Conservation (phyloP, 2,329 filamentous ascomycete species). For the Fusarium devonianum region DNA sequence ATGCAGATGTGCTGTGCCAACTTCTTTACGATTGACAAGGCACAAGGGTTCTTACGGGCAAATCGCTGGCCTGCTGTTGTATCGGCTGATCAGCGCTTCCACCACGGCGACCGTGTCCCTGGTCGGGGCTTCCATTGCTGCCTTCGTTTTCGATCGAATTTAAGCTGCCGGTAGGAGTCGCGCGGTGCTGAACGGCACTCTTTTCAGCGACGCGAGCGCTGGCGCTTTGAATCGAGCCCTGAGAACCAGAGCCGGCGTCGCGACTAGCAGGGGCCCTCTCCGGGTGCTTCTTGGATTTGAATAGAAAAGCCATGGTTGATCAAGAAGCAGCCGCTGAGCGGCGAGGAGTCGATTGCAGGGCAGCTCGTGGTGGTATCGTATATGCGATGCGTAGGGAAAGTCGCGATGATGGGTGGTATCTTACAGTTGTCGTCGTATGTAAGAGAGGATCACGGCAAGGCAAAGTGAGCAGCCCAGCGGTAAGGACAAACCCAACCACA, state of each 20-base stretch:
- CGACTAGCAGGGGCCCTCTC: conserved; percentile 65
- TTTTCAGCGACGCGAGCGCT: conserved; percentile 61
- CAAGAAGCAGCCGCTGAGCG: conserved; percentile 49
- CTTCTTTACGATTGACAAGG: not conserved
- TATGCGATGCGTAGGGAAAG: conserved; percentile 12
- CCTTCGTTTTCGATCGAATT: conserved; percentile 72
- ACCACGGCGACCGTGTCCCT: conserved; percentile 58
- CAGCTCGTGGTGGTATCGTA: conserved; percentile 24
- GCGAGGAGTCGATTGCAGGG: conserved; percentile 35
- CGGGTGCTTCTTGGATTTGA: conserved; percentile 82
- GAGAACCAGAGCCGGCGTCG: conserved; percentile 57
- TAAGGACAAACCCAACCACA: conserved; percentile 37
- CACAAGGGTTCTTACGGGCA: conserved; percentile 51
- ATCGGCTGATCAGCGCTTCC: conserved; percentile 59
- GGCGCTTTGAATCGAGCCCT: conserved; percentile 58
- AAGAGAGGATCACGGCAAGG: conserved; percentile 26
- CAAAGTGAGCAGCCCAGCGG: conserved; percentile 22
- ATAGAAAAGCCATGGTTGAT: conserved; percentile 77
- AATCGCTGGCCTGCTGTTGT: conserved; percentile 44
- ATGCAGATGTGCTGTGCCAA: not conserved
- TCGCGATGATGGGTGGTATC: conserved; percentile 10
- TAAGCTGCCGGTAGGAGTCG: conserved; percentile 79
- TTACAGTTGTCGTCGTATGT: conserved; percentile 32
- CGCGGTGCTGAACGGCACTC: conserved; percentile 58
- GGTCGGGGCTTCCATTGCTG: conserved; percentile 69